phyloP scores from a whole-genome alignment of 2,329 filamentous ascomycete genomes.

The Pseudocercospora fijiensis region DNA sequence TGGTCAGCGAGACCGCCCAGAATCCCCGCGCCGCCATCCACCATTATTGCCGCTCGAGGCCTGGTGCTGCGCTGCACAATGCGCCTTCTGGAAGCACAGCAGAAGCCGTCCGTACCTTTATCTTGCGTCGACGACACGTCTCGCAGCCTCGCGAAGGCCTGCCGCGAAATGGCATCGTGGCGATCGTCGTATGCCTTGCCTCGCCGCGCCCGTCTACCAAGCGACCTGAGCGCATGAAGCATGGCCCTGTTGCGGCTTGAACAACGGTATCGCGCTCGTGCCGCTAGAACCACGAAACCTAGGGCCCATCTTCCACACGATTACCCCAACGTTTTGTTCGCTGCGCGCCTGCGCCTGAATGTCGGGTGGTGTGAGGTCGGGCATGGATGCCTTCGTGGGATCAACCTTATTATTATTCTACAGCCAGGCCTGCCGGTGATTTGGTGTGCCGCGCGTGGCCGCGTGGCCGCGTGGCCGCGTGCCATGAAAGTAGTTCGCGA shows the following conservation, averaged over 20 bases:
- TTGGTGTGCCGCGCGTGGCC: too few relatives aligned
- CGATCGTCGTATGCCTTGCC: neutral
- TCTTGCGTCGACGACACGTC: constrained; percentile 27
- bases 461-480: too few relatives aligned
- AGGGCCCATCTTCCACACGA: constrained; percentile 1
- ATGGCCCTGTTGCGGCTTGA: neutral
- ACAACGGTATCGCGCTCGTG: neutral
- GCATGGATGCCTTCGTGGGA: neutral
- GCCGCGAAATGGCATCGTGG: constrained; percentile 20
- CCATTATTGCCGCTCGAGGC: neutral
- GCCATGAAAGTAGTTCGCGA: too few relatives aligned
- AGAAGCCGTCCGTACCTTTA: constrained; percentile 22
- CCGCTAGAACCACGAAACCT: neutral
- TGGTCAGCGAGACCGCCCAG: constrained; percentile 20
- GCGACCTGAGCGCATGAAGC: neutral
- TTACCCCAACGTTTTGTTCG: neutral
- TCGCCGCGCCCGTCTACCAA: neutral
- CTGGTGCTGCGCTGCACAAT: neutral
- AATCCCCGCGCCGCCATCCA: too few relatives aligned
- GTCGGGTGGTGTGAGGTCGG: neutral
- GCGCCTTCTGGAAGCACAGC: neutral
- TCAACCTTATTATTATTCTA: too few relatives aligned
- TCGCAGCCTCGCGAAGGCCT: constrained; percentile 24
- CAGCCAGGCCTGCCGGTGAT: too few relatives aligned
- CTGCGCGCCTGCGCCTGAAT: neutral